Conservation (phyloP, 2,329 filamentous ascomycete species). For the Plenodomus tracheiphilus region DNA sequence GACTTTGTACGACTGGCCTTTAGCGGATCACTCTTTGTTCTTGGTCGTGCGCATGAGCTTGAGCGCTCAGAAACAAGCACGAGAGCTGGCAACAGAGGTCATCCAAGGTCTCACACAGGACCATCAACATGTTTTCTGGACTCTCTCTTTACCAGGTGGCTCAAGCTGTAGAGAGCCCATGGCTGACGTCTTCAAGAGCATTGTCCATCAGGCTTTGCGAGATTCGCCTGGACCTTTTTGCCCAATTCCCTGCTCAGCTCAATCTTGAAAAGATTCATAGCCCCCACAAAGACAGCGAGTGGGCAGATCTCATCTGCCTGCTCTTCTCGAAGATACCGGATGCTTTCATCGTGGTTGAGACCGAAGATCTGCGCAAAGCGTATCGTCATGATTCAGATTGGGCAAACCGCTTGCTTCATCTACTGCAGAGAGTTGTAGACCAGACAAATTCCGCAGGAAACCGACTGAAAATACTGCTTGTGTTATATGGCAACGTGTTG, state of each 20-base stretch:
- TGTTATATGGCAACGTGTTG: slow-evolving; percentile 1
- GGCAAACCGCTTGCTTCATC: slow-evolving; percentile 3
- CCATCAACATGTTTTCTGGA: slow-evolving; percentile 7
- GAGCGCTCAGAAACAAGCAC: slow-evolving; percentile 5
- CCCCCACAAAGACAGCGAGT: slow-evolving; percentile 11
- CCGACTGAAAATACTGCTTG: slow-evolving; percentile 2
- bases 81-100: slow-evolving; percentile 6
- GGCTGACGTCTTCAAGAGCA: slow-evolving; percentile 5
- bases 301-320: slow-evolving; percentile 9
- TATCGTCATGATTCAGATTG: slow-evolving; percentile 5
- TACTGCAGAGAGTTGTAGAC: slow-evolving; percentile 3
- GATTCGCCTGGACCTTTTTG: neutral
- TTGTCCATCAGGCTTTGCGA: slow-evolving; percentile 6
- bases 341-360: slow-evolving; percentile 9
- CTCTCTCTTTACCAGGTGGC: slow-evolving; percentile 1
- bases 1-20: neutral
- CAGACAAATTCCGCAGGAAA: neutral
- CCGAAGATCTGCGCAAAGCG: slow-evolving; percentile 1
- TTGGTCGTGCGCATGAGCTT: slow-evolving; percentile 2
- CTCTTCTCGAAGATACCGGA: slow-evolving; percentile 8
- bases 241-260: slow-evolving; percentile 7
- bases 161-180: neutral
- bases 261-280: slow-evolving; percentile 3
- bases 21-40: neutral
- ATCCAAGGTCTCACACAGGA: slow-evolving; percentile 2